These are phyloP conservation scores for Aureobasidium sp. DNA, from an alignment of 2,329 filamentous ascomycete genomes.

Conservation along the genomic window DNA sequence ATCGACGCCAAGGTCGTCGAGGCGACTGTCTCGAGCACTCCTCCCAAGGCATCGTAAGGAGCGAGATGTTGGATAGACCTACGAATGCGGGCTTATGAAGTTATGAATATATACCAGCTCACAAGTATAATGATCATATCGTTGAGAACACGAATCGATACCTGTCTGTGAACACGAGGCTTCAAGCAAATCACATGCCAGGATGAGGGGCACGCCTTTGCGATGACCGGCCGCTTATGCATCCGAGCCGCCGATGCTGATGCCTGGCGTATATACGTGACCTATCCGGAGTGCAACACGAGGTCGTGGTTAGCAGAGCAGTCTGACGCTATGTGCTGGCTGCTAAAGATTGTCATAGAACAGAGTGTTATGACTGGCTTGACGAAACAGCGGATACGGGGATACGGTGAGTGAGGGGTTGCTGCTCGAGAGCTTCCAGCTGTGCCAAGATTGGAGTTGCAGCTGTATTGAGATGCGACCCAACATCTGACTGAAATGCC, in stretches of 20 bases:
- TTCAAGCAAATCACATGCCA: slow-evolving; percentile 7
- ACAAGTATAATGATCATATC: neutral
- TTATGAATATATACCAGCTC: neutral
- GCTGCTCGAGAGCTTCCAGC: neutral
- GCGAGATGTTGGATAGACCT: neutral
- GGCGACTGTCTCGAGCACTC: neutral
- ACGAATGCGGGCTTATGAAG: neutral
- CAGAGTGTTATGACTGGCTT: too few relatives aligned
- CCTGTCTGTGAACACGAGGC: neutral
- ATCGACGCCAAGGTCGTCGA: slow-evolving; percentile 22
- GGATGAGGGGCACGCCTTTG: neutral
- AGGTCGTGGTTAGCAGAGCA: neutral
- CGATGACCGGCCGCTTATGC: neutral
- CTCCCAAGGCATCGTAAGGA: neutral
- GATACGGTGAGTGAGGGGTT: slow-evolving; percentile 6
- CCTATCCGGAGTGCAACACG: neutral
- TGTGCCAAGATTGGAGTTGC: neutral
- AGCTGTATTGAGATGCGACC: neutral
- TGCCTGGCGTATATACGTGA: neutral
- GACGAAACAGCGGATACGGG: neutral
- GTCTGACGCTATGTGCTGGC: neutral
- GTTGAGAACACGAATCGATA: neutral
- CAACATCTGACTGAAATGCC: neutral
- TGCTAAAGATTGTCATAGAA: neutral
- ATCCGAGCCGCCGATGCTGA: neutral